A percentile compares a stretch with the other conserved stretches of the same genome.
Evolutionary conservation across 805 yeast species (phyloP).

Genomic region (Yarrowia divulgata): DNA sequence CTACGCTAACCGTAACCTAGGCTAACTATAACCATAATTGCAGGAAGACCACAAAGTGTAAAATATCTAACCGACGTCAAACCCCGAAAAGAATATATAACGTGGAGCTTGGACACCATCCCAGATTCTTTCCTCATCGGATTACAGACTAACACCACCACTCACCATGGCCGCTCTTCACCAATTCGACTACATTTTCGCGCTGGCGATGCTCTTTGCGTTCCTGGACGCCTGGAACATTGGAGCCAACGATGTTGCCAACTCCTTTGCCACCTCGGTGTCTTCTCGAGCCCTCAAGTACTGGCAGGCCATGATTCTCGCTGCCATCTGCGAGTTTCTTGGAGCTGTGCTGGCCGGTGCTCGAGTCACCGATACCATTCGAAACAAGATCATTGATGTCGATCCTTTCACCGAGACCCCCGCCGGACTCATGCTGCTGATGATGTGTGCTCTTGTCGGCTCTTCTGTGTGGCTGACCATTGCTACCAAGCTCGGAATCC

Average conservation of each 20-base stretch:
- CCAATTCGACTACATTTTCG: conserved; percentile 70
- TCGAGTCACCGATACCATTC: conserved; percentile 76
- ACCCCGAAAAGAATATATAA: conserved; percentile 32
- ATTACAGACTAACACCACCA: neutral
- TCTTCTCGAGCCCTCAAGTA: conserved; percentile 72
- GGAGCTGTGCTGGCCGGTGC: conserved; percentile 80
- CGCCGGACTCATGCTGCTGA: conserved; percentile 74
- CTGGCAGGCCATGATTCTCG: conserved; percentile 78
- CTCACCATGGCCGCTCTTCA: conserved; percentile 41
- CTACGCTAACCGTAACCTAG: conserved; percentile 4
- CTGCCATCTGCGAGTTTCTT: conserved; percentile 72
- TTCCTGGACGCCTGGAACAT: conserved; percentile 80
- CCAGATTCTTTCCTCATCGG: neutral
- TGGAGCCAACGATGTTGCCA: conserved; percentile 84
- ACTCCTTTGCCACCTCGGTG: conserved; percentile 79
- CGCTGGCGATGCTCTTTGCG: conserved; percentile 72
- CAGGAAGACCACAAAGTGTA: neutral
- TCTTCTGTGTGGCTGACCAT: conserved; percentile 72
- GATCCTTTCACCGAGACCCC: conserved; percentile 60
- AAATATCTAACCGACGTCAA: conserved; percentile 17
- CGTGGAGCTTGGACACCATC: no score
- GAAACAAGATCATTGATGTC: conserved; percentile 66
- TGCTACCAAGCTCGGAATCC: conserved; percentile 73
- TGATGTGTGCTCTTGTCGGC: conserved; percentile 78
- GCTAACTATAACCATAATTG: neutral